Base-by-base conservation (phyloP, 108 stramenopile genomes). In the Cyclotella kingstonii region DNA sequence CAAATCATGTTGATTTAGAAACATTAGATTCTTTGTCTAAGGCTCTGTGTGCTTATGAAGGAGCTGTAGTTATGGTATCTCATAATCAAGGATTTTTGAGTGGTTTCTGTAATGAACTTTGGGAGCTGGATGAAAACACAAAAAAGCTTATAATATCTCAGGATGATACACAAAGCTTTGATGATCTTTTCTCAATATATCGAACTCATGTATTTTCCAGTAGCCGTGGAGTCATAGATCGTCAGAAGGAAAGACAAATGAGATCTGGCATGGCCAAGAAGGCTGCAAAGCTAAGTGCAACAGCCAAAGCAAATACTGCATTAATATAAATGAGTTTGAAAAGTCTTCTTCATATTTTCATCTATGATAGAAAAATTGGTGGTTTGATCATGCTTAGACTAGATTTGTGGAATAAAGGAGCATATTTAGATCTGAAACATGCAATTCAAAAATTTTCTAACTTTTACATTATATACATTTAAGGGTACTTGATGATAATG, bases 1-100 rank as follows among this genome's bases (percentile, higher is more conserved):
- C 92, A 15, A 95, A 95, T 57, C 92, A 95, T 69, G 42, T 96
- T 43, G 97, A 98, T 76, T 60, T 94, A 25, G 95, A 98, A 70
- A 88, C 89, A 9, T 75, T 96, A 9, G 95, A 94, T 34, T 88
- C 94, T 7, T 78, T 98, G 53, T 67, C 85, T 36, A 63, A 73
- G 0, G 95, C 91, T 10, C 35, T 98, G 22, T 54, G 77, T 34
- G 65, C 55, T 18, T 98, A 79, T 66, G 45, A 80, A 34, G 97
- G 97, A 23, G 87, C 89, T 3, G 88, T 96, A 19, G 67, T 95
- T 39, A 81, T 95, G 62, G 90, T 98, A 7, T 73, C 79, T 33
- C 97, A 98, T 79, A 94, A 98, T 68, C 91, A 85, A 68, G 76
- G 50, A 9, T 89, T 89, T 41, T 45, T 89, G 26, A 67, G 73